Evolutionary conservation across 176 grass and related monocot genomes (phyloP).

Genomic region (Eremochloa ophiuroides): DNA sequence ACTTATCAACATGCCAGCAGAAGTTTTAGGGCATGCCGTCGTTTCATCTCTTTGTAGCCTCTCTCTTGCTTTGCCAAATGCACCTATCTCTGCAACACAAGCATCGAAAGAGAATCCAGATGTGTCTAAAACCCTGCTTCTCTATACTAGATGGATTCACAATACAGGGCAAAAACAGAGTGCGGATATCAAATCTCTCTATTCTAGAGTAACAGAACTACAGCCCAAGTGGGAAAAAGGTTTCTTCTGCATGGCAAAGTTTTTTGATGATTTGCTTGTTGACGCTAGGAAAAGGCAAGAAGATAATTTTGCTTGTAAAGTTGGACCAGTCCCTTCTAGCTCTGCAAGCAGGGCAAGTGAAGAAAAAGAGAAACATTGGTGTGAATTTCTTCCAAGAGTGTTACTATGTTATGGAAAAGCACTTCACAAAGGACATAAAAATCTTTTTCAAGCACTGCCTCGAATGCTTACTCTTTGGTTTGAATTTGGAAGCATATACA

Average conservation of each 20-base stretch:
- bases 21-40: slow-evolving; percentile 56
- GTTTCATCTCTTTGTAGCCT: slow-evolving; percentile 80
- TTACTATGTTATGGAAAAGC: slow-evolving; percentile 73
- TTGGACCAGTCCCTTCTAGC: slow-evolving; percentile 32
- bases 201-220: slow-evolving; percentile 80
- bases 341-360: slow-evolving; percentile 48
- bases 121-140: slow-evolving; percentile 87
- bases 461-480: slow-evolving; percentile 94
- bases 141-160: slow-evolving; percentile 99
- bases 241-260: slow-evolving; percentile 96
- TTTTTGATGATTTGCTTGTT: slow-evolving; percentile 89
- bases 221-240: slow-evolving; percentile 94
- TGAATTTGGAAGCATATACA: slow-evolving; percentile 88
- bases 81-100: slow-evolving; percentile 61
- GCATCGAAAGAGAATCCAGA: slow-evolving; percentile 76
- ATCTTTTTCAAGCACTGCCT: slow-evolving; percentile 93
- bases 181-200: slow-evolving; percentile 69
- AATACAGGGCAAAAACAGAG: slow-evolving; percentile 91
- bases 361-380: slow-evolving; percentile 88
- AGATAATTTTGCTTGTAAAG: slow-evolving; percentile 56
- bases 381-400: slow-evolving; percentile 56
- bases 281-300: slow-evolving; percentile 93
- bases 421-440: slow-evolving; percentile 90
- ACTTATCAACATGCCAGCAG: slow-evolving; percentile 77
- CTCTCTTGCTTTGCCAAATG: slow-evolving; percentile 85